Evolutionary conservation across 2,329 filamentous ascomycete genomes (phyloP).

Genomic region (Aureobasidium vineae): DNA sequence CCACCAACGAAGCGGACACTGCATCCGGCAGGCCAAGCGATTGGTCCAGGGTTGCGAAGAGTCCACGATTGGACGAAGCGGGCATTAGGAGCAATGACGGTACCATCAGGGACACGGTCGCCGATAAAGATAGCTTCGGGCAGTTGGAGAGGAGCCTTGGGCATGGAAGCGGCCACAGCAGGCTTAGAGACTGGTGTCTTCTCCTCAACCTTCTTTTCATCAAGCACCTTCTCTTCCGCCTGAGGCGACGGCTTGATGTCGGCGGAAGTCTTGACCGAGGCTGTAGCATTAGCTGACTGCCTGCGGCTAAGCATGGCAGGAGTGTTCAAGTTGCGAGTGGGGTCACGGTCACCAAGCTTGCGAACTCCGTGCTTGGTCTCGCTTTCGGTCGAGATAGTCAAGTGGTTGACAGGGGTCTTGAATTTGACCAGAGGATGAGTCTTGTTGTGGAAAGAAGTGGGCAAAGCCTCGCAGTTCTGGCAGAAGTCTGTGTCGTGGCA

Average conservation of each 20-base stretch:
- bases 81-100: conserved; percentile 64
- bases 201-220: conserved; percentile 1
- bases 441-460: conserved; percentile 80
- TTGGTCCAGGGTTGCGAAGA: conserved; percentile 76
- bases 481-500: conserved; percentile 96
- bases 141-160: conserved; percentile 33
- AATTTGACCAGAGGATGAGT: conserved; percentile 98
- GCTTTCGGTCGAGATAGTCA: conserved; percentile 79
- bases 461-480: conserved; percentile 85
- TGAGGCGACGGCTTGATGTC: conserved; percentile 60
- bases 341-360: conserved; percentile 67
- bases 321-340: conserved; percentile 31
- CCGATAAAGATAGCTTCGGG: conserved; percentile 69
- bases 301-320: conserved; percentile 1
- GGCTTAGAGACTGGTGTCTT: not conserved
- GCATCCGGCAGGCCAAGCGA: conserved; percentile 83
- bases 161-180: not conserved
- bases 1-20: conserved; percentile 89
- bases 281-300: conserved; percentile 21
- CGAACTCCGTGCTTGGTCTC: conserved; percentile 70
- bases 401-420: conserved; percentile 85
- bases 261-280: conserved; percentile 67
- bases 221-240: conserved; percentile 11
- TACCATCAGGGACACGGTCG: conserved; percentile 78
- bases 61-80: conserved; percentile 91